Evolutionary conservation across 2,329 filamentous ascomycete species (phyloP).

Genomic region (Colletotrichum coccodes): DNA sequence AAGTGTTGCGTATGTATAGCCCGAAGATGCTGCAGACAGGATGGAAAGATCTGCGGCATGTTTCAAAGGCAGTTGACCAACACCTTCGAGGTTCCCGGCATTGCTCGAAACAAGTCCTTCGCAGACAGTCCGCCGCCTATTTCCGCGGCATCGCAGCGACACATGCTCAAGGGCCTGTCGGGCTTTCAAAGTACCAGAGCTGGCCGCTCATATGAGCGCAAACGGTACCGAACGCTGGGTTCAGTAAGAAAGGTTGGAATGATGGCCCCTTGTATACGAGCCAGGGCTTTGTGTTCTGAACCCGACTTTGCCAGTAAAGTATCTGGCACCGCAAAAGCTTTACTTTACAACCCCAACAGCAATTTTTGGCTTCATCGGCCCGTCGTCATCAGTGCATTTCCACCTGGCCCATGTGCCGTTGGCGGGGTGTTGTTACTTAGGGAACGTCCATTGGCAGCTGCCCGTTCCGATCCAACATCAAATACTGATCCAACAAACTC

Average conservation of each 20-base stretch:
- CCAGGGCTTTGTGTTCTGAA: no score
- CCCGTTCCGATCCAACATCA: slow-evolving; percentile 24
- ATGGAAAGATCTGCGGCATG: neutral
- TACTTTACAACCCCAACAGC: neutral
- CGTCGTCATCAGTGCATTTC: no score
- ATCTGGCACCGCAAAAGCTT: neutral
- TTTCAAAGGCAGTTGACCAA: neutral
- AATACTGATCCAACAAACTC: slow-evolving; percentile 42
- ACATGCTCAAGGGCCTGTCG: fast-evolving
- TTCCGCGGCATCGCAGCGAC: neutral
- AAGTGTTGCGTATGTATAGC: neutral
- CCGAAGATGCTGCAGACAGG: neutral
- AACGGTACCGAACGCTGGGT: no score
- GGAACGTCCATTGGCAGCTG: slow-evolving; percentile 1
- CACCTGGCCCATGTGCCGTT: neutral
- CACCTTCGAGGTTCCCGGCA: neutral
- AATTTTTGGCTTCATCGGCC: neutral
- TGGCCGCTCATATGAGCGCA: neutral
- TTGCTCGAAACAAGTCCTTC: neutral
- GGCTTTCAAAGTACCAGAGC: neutral
- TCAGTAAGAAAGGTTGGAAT: neutral
- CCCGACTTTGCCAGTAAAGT: no score
- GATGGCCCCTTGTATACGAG: no score
- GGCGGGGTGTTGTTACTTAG: neutral
- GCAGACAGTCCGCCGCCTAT: no score